Evolutionary conservation across 208 protist genomes (phyloP).

Genomic region (Trichomonas vaginalis): DNA sequence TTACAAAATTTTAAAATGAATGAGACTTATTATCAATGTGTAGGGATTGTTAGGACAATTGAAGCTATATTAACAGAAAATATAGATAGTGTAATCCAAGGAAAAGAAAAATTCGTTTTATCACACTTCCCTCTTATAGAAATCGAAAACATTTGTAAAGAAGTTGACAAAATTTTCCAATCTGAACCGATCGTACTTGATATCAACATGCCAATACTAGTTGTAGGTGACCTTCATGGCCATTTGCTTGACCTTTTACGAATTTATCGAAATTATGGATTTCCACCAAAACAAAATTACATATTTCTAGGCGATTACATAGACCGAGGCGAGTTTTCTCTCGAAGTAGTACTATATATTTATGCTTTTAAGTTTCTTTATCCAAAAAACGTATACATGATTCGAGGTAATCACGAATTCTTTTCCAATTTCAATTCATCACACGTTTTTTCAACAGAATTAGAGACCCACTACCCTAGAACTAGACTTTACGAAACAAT

Average conservation of each 20-base stretch:
- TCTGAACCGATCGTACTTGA: not conserved
- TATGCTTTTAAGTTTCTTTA: constrained; percentile 36
- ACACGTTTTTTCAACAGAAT: constrained; percentile 65
- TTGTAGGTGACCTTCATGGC: not conserved
- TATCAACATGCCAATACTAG: not conserved
- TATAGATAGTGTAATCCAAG: not conserved
- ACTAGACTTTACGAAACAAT: constrained; percentile 59
- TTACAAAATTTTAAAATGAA: too few species aligned
- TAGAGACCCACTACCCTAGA: constrained; percentile 58
- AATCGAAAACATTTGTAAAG: not conserved
- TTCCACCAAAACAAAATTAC: not conserved
- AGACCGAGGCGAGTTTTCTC: not conserved
- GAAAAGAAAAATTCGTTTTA: not conserved
- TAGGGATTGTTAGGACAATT: not conserved
- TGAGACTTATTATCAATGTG: not conserved
- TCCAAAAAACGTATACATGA: constrained; percentile 59
- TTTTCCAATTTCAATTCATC: constrained; percentile 72
- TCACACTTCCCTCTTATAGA: not conserved
- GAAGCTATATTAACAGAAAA: not conserved
- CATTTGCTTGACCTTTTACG: not conserved
- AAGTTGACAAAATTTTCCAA: not conserved
- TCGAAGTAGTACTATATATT: not conserved
- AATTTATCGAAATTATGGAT: not conserved
- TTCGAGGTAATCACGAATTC: constrained; percentile 75
- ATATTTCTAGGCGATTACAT: constrained; percentile 11